Percentiles rank a stretch among this genome's conserved stretches.
Evolutionary conservation across 306 rosid genomes (phyloP).

Genomic region (Dryas octopetala): DNA sequence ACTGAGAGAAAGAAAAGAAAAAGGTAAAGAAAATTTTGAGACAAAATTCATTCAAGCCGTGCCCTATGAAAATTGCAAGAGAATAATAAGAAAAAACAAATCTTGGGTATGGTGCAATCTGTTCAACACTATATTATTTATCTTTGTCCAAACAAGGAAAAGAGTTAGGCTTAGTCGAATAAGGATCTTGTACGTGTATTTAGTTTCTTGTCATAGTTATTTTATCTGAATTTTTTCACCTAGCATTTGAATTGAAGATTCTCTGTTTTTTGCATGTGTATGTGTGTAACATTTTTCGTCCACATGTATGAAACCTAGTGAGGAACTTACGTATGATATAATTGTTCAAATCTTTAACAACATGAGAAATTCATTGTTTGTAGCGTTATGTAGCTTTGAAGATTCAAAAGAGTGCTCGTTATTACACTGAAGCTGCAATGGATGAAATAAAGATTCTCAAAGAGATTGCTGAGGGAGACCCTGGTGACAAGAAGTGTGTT

Average conservation of each 20-base stretch:
- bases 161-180: neutral
- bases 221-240: neutral
- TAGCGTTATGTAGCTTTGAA: constrained; percentile 83
- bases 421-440: constrained; percentile 86
- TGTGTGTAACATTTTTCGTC: neutral
- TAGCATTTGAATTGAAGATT: neutral
- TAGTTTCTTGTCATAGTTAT: neutral
- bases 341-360: constrained; percentile 17
- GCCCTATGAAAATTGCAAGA: neutral
- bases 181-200: neutral
- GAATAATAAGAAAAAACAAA: neutral
- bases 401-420: constrained; percentile 85
- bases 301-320: neutral
- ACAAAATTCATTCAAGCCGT: neutral
- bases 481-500: constrained; percentile 66
- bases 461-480: constrained; percentile 82
- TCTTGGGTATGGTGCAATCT: neutral
- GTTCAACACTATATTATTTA: neutral
- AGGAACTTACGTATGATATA: neutral
- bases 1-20: neutral
- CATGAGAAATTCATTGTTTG: constrained; percentile 31
- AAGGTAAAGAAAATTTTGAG: neutral
- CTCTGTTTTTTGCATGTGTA: neutral
- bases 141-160: neutral
- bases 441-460: constrained; percentile 84